These are phyloP conservation scores for Trypanosoma boissoni DNA, from an alignment of 208 protist genomes.

Conservation along the genomic window DNA sequence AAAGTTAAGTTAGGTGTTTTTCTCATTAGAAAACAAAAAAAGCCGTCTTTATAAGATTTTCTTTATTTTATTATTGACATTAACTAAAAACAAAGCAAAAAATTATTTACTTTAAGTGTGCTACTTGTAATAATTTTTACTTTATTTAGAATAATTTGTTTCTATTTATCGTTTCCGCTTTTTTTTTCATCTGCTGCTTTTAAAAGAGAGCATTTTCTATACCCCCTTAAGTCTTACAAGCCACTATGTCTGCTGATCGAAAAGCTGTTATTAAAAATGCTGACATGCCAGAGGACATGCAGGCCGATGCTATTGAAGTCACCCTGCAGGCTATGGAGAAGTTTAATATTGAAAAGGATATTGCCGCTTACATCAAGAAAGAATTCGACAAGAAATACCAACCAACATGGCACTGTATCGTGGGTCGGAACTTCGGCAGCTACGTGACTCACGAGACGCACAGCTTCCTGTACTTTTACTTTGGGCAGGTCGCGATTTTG, in stretches of 20 bases:
- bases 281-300: conserved; percentile 97
- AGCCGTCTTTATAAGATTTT: too few species aligned
- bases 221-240: background rate
- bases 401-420: conserved; percentile 99
- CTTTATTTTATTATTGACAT: too few species aligned
- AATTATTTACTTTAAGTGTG: background rate
- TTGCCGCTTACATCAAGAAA: conserved; percentile 99
- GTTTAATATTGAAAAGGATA: conserved; percentile 99
- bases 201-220: too few species aligned
- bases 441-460: conserved; percentile 99
- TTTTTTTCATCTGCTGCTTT: background rate
- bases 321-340: conserved; percentile 98
- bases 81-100: too few species aligned
- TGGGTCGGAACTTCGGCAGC: conserved; percentile 99
- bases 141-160: background rate
- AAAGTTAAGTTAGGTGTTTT: too few species aligned
- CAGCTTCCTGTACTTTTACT: conserved; percentile 99
- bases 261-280: conserved; percentile 93
- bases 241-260: conserved; percentile 68
- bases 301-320: conserved; percentile 98
- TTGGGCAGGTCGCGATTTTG: conserved; percentile 99
- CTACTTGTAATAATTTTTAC: background rate
- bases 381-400: conserved; percentile 99
- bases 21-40: background rate
- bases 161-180: background rate